Base-by-base conservation (phyloP, 805 yeast species). In the Myxozyma lipomycoides region DNA sequence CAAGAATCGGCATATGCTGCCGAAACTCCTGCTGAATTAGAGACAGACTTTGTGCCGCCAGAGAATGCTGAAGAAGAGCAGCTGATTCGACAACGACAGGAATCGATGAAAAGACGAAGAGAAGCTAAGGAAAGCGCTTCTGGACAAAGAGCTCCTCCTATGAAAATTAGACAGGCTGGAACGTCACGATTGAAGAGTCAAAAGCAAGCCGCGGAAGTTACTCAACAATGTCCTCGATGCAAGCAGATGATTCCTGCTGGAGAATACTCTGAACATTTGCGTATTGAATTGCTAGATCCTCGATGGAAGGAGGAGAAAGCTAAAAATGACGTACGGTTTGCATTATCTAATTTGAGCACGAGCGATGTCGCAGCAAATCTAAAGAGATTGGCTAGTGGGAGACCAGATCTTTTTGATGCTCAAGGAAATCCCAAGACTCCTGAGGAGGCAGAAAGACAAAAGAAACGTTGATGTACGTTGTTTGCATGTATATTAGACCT, bases 171-270 rank as follows among this genome's bases (percentile, higher is more conserved):
- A 55, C 76, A 85, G 2, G 86, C 85, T 3, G 95, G 95, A 2
- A 82, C 82, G 47, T 76, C 88, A 1, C 69, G 95, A 61, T 62
- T 74, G 57, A 62, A 75, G 65, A 64, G 70, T 55, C 49, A 44
- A 22, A 48, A 50, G n/a, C 45, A 45, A 21, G 42, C 37, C 19
- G 35, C 23, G 5, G 76, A 69, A 50, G 69, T 65, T 6, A 58
- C 70, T 42, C 76, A 89, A 37, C 75, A 72, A 56, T 87, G 96
- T 63, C 96, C 96, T n/a, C 72, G 86, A 37, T 86, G 96, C 0
- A 83, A 83, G 1, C 76, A 80, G 61, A 61, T 75, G 62, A 76
- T 90, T 1, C 84, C 90, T 0, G 93, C 85, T 59, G 73, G 75
- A 38, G 71, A 82, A 55, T 87, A 84, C 63, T 64, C 68, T 37